These are phyloP conservation scores for Trichosporon sp. DNA, from an alignment of 1,284 basidiomycete genomes.

Conservation along the genomic window DNA sequence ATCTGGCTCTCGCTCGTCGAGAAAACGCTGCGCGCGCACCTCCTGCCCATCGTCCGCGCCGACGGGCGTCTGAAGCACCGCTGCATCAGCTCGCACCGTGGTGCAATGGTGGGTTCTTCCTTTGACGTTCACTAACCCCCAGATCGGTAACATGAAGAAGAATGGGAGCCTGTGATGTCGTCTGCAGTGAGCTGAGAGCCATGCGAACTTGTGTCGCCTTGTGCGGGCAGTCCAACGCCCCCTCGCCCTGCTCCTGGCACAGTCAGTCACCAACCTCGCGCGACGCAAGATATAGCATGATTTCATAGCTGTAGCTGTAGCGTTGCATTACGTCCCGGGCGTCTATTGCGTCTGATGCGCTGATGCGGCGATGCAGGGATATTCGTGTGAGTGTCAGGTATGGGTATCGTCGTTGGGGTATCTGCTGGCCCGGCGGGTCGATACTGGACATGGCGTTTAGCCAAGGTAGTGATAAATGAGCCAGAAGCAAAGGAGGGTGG, in stretches of 20 bases:
- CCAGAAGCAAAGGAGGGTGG: constrained; percentile 86
- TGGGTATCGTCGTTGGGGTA: constrained; percentile 4
- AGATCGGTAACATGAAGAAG: constrained; percentile 9
- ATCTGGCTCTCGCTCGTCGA: constrained; percentile 22
- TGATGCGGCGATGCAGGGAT: not conserved
- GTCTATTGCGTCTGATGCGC: not conserved
- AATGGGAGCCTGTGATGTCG: not conserved
- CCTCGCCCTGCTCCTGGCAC: no score
- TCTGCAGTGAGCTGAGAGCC: not conserved
- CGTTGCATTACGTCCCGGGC: not conserved
- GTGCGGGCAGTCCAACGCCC: no score
- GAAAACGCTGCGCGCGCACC: constrained; percentile 7
- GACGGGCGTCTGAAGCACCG: constrained; percentile 29
- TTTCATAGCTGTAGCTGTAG: constrained; percentile 1
- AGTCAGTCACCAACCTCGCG: not conserved
- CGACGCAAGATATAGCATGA: not conserved
- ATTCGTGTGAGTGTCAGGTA: not conserved
- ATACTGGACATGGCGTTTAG: constrained; percentile 40
- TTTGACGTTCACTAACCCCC: not conserved
- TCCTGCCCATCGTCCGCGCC: constrained; percentile 21
- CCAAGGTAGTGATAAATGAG: constrained; percentile 85
- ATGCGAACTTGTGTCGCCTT: not conserved
- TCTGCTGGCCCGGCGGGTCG: constrained; percentile 1
- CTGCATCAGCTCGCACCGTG: constrained; percentile 23
- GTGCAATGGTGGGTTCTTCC: constrained; percentile 26